Evolutionary conservation across 805 yeast species (phyloP).

Genomic region (Danielia reshetovae): DNA sequence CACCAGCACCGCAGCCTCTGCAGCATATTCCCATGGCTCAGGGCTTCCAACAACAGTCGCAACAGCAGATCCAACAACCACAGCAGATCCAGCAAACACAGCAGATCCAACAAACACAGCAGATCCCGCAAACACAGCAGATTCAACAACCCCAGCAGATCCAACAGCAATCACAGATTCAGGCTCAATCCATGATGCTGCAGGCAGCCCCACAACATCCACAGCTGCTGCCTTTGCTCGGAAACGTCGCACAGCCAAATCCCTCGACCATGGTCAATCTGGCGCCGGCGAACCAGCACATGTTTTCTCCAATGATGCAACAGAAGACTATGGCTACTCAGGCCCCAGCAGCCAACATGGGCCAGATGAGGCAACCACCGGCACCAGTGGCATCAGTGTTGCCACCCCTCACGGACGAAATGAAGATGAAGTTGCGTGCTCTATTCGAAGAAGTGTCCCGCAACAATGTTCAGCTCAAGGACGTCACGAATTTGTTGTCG

Average conservation of each 20-base stretch:
- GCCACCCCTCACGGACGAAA: slow-evolving; percentile 52
- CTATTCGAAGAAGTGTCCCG: slow-evolving; percentile 67
- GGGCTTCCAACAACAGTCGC: slow-evolving; percentile 1
- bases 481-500: slow-evolving; percentile 57
- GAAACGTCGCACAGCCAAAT: slow-evolving; percentile 5
- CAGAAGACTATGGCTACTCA: slow-evolving; percentile 10
- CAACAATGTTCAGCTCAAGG: slow-evolving; percentile 62
- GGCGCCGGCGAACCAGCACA: slow-evolving; percentile 2
- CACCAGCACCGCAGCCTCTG: slow-evolving; percentile 9
- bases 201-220: slow-evolving; percentile 1
- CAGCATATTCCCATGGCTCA: not conserved
- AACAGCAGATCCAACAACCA: not conserved
- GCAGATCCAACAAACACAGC: no score
- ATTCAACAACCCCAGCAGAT: no score
- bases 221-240: slow-evolving; percentile 19
- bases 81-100: no score
- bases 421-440: slow-evolving; percentile 55
- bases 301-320: slow-evolving; percentile 18
- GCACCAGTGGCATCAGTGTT: slow-evolving; percentile 13
- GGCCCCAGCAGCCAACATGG: slow-evolving; percentile 1
- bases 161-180: not conserved
- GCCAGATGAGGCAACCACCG: slow-evolving; percentile 6
- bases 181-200: not conserved
- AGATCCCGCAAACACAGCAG: no score
- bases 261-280: not conserved